phyloP scores from a whole-genome alignment of 2,329 filamentous ascomycete species.

The Sporothrix pallida region DNA sequence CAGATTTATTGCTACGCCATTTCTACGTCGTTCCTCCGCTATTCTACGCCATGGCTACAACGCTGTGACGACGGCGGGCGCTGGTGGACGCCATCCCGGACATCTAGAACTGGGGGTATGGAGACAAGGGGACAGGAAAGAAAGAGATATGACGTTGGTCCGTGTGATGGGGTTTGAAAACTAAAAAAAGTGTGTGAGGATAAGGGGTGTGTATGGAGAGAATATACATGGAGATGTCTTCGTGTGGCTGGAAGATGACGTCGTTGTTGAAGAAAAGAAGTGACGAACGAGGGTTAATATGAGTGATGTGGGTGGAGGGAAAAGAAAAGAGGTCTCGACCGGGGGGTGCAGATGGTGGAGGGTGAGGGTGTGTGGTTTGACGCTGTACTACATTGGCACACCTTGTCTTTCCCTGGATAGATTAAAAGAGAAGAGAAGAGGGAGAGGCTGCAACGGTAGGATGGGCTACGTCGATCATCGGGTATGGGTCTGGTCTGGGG shows the following conservation, averaged over 20 bases:
- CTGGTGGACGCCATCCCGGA: no score
- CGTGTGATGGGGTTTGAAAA: not conserved
- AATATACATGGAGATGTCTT: not conserved
- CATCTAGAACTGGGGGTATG: not conserved
- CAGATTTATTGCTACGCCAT: not conserved
- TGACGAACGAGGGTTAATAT: not conserved
- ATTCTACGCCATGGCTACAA: not conserved
- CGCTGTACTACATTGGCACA: not conserved
- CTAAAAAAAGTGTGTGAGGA: not conserved
- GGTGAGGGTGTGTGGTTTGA: not conserved
- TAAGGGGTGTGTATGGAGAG: no score
- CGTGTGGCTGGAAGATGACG: constrained; percentile 13
- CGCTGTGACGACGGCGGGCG: not conserved
- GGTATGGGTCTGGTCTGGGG: not conserved
- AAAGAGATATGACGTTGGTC: constrained; percentile 10
- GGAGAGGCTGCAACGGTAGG: not conserved
- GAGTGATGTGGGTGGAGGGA: not conserved
- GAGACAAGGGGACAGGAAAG: not conserved
- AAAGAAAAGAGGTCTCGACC: not conserved
- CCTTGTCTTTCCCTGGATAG: not conserved
- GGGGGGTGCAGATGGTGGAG: not conserved
- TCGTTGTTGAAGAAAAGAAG: not conserved
- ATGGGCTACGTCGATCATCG: not conserved
- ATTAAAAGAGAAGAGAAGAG: not conserved
- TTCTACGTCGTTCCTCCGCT: not conserved